Evolutionary conservation across 768 basidiomycete species (phyloP).

Genomic region (Kwoniella mangroviensis): DNA sequence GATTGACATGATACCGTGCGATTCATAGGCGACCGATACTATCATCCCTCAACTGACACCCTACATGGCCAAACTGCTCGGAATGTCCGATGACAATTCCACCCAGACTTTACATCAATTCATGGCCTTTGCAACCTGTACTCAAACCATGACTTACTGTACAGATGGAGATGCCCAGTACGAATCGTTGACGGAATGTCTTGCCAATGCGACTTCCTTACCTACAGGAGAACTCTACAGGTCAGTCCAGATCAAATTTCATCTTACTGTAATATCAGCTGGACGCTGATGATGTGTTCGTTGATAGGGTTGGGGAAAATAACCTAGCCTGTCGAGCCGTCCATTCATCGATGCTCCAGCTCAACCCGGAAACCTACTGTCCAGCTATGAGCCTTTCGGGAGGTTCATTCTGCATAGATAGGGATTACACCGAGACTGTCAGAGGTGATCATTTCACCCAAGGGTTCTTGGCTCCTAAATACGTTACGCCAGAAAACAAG

Average conservation of each 20-base stretch:
- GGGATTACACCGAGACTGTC: slow-evolving; percentile 33
- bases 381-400: slow-evolving; percentile 35
- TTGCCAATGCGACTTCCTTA: background rate
- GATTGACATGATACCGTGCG: background rate
- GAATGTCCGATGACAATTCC: slow-evolving; percentile 25
- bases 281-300: background rate
- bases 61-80: slow-evolving; percentile 29
- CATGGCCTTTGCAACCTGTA: slow-evolving; percentile 27
- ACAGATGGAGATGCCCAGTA: slow-evolving; percentile 32
- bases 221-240: slow-evolving; percentile 20
- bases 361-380: slow-evolving; percentile 34
- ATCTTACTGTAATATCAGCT: background rate
- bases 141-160: slow-evolving; percentile 25
- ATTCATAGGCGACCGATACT: slow-evolving; percentile 25
- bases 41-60: slow-evolving; percentile 40
- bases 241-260: background rate
- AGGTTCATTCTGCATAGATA: slow-evolving; percentile 36
- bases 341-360: slow-evolving; percentile 32
- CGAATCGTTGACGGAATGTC: slow-evolving; percentile 10
- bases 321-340: slow-evolving; percentile 38
- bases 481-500: slow-evolving; percentile 38
- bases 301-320: slow-evolving; percentile 26
- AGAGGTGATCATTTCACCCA: slow-evolving; percentile 31
- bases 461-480: slow-evolving; percentile 40
- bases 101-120: slow-evolving; percentile 34